phyloP scores from a whole-genome alignment of 108 stramenopile genomes.

The Discostella stelligeroides region DNA sequence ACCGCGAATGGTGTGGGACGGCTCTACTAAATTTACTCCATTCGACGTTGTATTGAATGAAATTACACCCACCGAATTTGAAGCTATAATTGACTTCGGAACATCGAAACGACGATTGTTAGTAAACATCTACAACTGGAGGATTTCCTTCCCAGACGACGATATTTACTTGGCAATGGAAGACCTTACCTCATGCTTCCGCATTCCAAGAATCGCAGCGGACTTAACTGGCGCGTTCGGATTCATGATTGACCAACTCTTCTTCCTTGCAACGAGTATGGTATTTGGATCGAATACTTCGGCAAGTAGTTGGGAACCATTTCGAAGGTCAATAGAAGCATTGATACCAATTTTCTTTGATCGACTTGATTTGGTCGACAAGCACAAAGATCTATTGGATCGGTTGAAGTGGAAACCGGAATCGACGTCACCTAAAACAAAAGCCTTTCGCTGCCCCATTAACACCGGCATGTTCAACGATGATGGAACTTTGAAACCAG shows the following conservation, averaged over 20 bases:
- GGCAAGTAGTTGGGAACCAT: constrained; percentile 6
- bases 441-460: too few species aligned
- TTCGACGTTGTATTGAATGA: not conserved
- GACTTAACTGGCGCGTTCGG: constrained; percentile 15
- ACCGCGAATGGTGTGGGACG: too few species aligned
- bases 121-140: not conserved
- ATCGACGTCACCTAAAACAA: too few species aligned
- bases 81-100: not conserved
- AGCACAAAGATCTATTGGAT: too few species aligned
- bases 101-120: not conserved
- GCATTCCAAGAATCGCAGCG: too few species aligned
- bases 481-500: too few species aligned
- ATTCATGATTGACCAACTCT: not conserved
- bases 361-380: not conserved
- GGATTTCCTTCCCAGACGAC: not conserved
- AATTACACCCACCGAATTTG: not conserved
- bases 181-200: not conserved
- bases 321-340: constrained; percentile 1
- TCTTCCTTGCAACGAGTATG: too few species aligned
- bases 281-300: too few species aligned
- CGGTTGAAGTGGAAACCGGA: too few species aligned
- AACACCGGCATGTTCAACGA: too few species aligned
- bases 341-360: not conserved
- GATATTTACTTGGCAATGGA: not conserved
- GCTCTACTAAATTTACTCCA: not conserved